phyloP scores from a whole-genome alignment of 2,329 filamentous ascomycete species.

The Teratosphaeria zuluensis region DNA sequence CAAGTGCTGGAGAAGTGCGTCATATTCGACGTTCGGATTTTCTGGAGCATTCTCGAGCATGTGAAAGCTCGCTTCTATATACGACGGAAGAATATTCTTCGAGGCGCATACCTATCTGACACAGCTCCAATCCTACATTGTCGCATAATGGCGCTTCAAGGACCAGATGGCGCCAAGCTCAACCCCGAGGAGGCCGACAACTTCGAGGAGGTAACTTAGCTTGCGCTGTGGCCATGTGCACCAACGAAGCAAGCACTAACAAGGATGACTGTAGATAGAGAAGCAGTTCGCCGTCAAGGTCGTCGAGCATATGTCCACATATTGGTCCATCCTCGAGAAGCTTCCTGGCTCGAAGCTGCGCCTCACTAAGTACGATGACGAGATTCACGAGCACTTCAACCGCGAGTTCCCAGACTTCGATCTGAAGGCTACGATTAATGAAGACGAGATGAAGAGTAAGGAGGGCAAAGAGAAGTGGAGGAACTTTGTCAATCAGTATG shows the following conservation, averaged over 20 bases:
- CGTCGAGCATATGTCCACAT: slow-evolving; percentile 92
- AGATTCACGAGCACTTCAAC: slow-evolving; percentile 84
- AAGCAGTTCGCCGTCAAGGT: slow-evolving; percentile 99
- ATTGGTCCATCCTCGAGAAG: slow-evolving; percentile 91
- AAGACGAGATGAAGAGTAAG: slow-evolving; percentile 98
- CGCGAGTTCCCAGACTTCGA: slow-evolving; percentile 89
- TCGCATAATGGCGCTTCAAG: slow-evolving; percentile 15
- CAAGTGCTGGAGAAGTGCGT: neutral
- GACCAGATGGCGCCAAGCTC: slow-evolving; percentile 18
- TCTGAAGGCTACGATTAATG: slow-evolving; percentile 66
- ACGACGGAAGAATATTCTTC: neutral
- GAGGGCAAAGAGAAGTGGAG: slow-evolving; percentile 88
- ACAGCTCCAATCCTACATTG: neutral
- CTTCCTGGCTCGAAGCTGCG: slow-evolving; percentile 80
- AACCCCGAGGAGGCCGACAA: slow-evolving; percentile 55
- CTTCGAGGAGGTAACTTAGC: slow-evolving; percentile 23
- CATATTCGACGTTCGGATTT: neutral
- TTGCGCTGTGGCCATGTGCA: neutral
- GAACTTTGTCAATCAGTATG: slow-evolving; percentile 85
- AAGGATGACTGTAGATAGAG: slow-evolving; percentile 55
- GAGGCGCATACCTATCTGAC: neutral
- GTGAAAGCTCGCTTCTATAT: neutral
- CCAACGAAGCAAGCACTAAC: neutral
- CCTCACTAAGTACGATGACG: slow-evolving; percentile 88
- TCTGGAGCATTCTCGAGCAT: neutral